phyloP scores from a whole-genome alignment of 345 rosid species.

The Dipteronia dyeriana region DNA sequence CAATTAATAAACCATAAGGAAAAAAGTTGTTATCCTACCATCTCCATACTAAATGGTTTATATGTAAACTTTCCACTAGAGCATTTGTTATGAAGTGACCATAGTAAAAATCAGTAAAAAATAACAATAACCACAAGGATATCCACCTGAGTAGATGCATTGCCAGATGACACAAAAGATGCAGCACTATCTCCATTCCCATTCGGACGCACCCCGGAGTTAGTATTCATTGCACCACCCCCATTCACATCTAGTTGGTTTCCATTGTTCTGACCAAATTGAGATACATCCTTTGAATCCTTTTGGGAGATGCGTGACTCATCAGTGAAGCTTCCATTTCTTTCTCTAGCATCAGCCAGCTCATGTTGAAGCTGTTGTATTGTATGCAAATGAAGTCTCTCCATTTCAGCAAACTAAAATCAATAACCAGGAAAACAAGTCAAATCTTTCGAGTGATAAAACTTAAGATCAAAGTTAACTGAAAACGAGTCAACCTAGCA shows the following conservation, averaged over 20 bases:
- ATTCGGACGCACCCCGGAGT: slow-evolving; percentile 40
- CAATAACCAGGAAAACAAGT: slow-evolving; percentile 23
- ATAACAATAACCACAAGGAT: background rate
- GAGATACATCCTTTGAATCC: slow-evolving; percentile 51
- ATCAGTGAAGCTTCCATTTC: slow-evolving; percentile 58
- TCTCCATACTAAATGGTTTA: background rate
- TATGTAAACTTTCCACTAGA: background rate
- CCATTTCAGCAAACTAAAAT: slow-evolving; percentile 84
- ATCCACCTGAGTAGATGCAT: slow-evolving; percentile 55
- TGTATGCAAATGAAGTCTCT: slow-evolving; percentile 78
- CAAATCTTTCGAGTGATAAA: slow-evolving; percentile 15
- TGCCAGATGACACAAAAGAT: slow-evolving; percentile 50
- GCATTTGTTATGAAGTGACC: background rate
- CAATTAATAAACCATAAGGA: background rate
- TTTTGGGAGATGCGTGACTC: slow-evolving; percentile 52
- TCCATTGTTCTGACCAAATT: slow-evolving; percentile 54
- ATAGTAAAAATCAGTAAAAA: background rate
- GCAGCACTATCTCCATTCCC: slow-evolving; percentile 52
- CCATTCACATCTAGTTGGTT: slow-evolving; percentile 58
- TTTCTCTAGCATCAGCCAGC: slow-evolving; percentile 74
- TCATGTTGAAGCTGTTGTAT: slow-evolving; percentile 88
- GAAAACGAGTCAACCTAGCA: background rate
- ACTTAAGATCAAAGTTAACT: background rate
- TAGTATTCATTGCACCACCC: slow-evolving; percentile 33
- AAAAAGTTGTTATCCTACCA: background rate